Evolutionary conservation across 192 early-diverging fungal species (phyloP).

Genomic region (Spinellus fusiger): DNA sequence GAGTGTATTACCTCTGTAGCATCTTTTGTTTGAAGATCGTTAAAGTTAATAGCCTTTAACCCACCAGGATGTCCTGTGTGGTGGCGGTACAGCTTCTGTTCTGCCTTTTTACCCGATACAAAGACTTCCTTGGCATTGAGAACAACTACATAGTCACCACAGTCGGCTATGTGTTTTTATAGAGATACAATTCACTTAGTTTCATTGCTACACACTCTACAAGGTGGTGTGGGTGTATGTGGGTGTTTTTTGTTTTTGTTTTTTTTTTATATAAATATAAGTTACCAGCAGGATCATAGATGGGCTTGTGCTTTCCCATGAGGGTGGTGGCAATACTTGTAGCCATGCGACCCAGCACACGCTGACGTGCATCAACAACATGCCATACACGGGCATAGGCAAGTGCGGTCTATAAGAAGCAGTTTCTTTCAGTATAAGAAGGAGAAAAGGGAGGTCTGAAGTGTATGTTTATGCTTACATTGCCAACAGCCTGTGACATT

Average conservation of each 20-base stretch:
- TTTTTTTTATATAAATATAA: not conserved
- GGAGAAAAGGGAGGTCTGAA: not conserved
- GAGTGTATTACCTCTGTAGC: slow-evolving; percentile 54
- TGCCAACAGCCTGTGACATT: slow-evolving; percentile 57
- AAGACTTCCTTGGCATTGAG: slow-evolving; percentile 80
- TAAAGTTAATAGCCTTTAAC: slow-evolving; percentile 71
- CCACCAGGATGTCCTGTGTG: slow-evolving; percentile 86
- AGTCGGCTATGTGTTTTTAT: slow-evolving; percentile 56
- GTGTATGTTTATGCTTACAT: slow-evolving; percentile 24
- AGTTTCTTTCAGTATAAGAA: not conserved
- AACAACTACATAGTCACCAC: slow-evolving; percentile 95
- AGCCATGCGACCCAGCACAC: slow-evolving; percentile 82
- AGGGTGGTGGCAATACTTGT: slow-evolving; percentile 83
- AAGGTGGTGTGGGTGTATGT: not conserved
- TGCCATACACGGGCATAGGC: slow-evolving; percentile 90
- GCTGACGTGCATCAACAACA: slow-evolving; percentile 81
- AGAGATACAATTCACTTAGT: not conserved
- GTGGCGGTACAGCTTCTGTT: slow-evolving; percentile 82
- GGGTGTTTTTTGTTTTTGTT: no score
- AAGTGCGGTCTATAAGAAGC: slow-evolving; percentile 55
- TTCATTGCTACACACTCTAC: no score
- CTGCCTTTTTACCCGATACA: slow-evolving; percentile 78
- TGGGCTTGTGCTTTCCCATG: slow-evolving; percentile 96
- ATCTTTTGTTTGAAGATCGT: slow-evolving; percentile 67
- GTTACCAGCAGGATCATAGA: slow-evolving; percentile 79